phyloP scores from a whole-genome alignment of 306 rosid species.

The Prunus mume region DNA sequence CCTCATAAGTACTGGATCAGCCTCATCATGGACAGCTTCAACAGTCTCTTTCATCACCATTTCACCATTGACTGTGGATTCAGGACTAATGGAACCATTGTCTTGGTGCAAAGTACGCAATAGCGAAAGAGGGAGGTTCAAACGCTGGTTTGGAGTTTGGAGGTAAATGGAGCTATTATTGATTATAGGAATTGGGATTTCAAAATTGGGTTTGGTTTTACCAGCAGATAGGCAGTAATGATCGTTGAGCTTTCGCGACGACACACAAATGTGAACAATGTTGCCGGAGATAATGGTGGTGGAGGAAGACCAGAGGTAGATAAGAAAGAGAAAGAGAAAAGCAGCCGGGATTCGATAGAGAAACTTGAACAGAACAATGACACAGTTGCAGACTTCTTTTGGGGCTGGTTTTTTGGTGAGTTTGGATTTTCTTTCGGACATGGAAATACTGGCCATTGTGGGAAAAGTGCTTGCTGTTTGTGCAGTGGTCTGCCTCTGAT shows the following conservation, averaged over 20 bases:
- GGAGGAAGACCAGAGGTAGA: constrained; percentile 63
- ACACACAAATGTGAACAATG: constrained; percentile 63
- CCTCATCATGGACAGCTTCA: constrained; percentile 10
- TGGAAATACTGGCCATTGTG: constrained; percentile 44
- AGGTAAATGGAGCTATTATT: constrained; percentile 8
- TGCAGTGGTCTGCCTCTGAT: constrained; percentile 6
- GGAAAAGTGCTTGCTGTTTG: constrained; percentile 13
- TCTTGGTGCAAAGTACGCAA: not conserved
- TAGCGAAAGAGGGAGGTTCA: not conserved
- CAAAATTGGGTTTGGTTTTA: constrained; percentile 44
- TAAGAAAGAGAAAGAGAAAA: constrained; percentile 44
- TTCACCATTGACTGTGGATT: not conserved
- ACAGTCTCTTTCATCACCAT: constrained; percentile 8
- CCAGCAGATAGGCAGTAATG: constrained; percentile 73
- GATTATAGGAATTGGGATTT: constrained; percentile 37
- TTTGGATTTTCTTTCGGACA: constrained; percentile 47
- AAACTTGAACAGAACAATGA: constrained; percentile 26
- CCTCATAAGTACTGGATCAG: constrained; percentile 14
- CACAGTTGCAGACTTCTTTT: not conserved
- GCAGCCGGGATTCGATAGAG: constrained; percentile 39
- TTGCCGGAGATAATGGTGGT: constrained; percentile 59
- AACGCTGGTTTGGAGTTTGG: not conserved
- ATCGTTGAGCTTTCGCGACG: constrained; percentile 58
- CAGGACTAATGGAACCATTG: not conserved
- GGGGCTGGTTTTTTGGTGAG: constrained; percentile 32